phyloP scores from a whole-genome alignment of 805 yeast genomes.

The Wickerhamiella allomyrinae region DNA sequence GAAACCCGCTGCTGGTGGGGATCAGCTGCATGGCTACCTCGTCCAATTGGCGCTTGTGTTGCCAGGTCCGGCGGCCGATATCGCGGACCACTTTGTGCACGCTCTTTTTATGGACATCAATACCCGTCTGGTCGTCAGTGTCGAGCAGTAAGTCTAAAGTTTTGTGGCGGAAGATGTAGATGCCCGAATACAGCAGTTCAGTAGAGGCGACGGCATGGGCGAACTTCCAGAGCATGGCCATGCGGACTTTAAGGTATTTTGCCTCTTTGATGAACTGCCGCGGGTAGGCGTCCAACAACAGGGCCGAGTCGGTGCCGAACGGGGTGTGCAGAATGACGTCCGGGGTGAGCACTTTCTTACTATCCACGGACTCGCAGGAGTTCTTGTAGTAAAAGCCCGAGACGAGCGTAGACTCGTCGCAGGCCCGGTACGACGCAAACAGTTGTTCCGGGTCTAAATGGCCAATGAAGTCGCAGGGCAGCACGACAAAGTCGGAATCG shows the following conservation, averaged over 20 bases:
- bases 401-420: constrained; percentile 53
- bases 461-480: constrained; percentile 91
- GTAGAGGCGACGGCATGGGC: constrained; percentile 70
- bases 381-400: constrained; percentile 59
- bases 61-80: constrained; percentile 85
- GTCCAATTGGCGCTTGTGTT: constrained; percentile 44
- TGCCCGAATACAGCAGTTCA: constrained; percentile 56
- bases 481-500: constrained; percentile 48
- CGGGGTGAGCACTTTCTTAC: constrained; percentile 49
- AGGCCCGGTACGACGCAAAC: constrained; percentile 68
- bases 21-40: constrained; percentile 56
- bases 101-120: constrained; percentile 13
- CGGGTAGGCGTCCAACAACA: constrained; percentile 58
- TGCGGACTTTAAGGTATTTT: constrained; percentile 61
- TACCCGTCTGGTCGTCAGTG: constrained; percentile 18
- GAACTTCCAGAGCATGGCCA: constrained; percentile 80
- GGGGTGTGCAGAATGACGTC: constrained; percentile 39
- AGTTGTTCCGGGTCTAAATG: constrained; percentile 83
- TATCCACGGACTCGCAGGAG: constrained; percentile 56
- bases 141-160: constrained; percentile 38
- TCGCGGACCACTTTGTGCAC: constrained; percentile 48
- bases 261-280: constrained; percentile 54
- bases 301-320: constrained; percentile 22
- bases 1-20: constrained; percentile 45
- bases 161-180: constrained; percentile 46